A percentile compares a stretch with the other conserved stretches of the same genome.
Evolutionary conservation across 106 monocot genomes (phyloP).

Genomic region (Dioscorea alata): DNA sequence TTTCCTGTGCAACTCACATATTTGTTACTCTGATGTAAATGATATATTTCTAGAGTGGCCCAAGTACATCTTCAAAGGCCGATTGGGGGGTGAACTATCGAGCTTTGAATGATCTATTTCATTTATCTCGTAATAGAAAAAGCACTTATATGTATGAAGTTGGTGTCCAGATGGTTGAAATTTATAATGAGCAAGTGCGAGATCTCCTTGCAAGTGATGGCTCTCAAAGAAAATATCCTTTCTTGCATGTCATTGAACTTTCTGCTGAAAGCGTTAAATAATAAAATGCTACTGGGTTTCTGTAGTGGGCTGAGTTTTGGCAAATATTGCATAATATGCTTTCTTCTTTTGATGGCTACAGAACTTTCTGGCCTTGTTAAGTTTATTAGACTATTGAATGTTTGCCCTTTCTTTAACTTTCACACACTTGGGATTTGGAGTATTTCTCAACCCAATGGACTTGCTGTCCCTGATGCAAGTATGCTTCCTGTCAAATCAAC

Average conservation of each 20-base stretch:
- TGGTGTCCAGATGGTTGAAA: conserved; percentile 95
- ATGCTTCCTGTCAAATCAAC: conserved; percentile 79
- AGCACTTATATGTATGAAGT: conserved; percentile 71
- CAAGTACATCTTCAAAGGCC: conserved; percentile 55
- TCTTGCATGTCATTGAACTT: no score
- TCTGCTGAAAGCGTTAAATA: no score
- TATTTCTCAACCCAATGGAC: conserved; percentile 78
- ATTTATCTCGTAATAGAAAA: conserved; percentile 59
- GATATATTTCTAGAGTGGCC: conserved; percentile 58
- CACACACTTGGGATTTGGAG: conserved; percentile 83
- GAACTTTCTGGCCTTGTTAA: no score
- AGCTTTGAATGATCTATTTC: conserved; percentile 79
- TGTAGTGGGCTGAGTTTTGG: no score
- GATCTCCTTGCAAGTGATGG: conserved; percentile 77
- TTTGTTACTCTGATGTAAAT: neutral
- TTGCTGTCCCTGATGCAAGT: conserved; percentile 93
- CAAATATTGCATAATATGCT: no score
- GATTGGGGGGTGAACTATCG: conserved; percentile 94
- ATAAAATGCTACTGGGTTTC: no score
- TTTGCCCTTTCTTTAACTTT: conserved; percentile 40
- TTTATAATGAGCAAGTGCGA: conserved; percentile 98
- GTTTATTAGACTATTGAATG: no score
- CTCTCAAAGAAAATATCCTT: conserved; percentile 92
- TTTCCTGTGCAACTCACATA: neutral
- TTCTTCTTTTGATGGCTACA: no score